A percentile compares a stretch with the other conserved stretches of the same genome.
Evolutionary conservation across 805 yeast species (phyloP).

Genomic region (Starmerella potacharoeniae): DNA sequence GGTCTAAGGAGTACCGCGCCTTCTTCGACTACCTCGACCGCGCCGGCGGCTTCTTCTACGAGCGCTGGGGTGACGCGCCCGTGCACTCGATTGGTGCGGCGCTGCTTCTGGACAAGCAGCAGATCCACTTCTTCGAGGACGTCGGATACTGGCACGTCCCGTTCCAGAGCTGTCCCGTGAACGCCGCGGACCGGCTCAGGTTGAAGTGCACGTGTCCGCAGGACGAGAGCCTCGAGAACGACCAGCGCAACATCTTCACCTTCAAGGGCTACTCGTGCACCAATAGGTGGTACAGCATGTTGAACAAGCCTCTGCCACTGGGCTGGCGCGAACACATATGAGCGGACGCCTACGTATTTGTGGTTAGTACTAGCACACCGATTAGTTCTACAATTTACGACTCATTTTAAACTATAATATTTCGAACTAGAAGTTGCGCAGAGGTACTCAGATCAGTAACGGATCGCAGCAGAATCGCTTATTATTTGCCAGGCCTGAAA

Average conservation of each 20-base stretch:
- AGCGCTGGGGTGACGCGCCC: slow-evolving; percentile 93
- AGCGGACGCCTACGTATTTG: neutral
- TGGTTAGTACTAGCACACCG: no score
- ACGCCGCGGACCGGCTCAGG: slow-evolving; percentile 37
- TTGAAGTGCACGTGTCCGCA: slow-evolving; percentile 68
- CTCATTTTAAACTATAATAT: no score
- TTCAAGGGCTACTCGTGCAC: slow-evolving; percentile 35
- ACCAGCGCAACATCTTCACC: slow-evolving; percentile 29
- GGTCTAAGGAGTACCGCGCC: slow-evolving; percentile 43
- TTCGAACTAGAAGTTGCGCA: no score
- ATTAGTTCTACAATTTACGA: no score
- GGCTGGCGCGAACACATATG: slow-evolving; percentile 23
- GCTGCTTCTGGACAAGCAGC: slow-evolving; percentile 42
- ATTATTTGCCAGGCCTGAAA: no score
- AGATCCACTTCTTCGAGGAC: slow-evolving; percentile 61
- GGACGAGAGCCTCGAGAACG: slow-evolving; percentile 29
- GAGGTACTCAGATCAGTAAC: no score
- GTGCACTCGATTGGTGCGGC: slow-evolving; percentile 72
- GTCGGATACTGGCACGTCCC: slow-evolving; percentile 61
- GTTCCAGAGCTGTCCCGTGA: slow-evolving; percentile 55
- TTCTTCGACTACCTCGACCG: slow-evolving; percentile 54
- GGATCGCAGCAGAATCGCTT: no score
- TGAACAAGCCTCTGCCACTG: slow-evolving; percentile 25
- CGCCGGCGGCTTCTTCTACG: slow-evolving; percentile 71
- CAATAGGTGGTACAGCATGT: slow-evolving; percentile 27